Percentiles rank a stretch among this genome's conserved stretches.
Evolutionary conservation across 306 rosid genomes (phyloP).

Genomic region (Purshia tridentata): DNA sequence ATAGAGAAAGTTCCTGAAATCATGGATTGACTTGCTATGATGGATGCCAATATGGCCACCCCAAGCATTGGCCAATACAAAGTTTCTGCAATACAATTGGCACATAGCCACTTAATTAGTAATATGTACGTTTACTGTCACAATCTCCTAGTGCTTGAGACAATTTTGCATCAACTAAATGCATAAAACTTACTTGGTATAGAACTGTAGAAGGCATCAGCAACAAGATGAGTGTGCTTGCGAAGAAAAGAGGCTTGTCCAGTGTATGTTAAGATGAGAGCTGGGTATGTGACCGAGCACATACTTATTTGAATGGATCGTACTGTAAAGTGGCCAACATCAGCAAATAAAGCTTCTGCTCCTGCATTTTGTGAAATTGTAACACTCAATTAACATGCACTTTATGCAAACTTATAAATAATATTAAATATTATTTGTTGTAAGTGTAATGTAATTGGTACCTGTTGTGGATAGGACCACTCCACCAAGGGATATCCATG

Average conservation of each 20-base stretch:
- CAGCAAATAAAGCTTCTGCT: conserved; percentile 83
- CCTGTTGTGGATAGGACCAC: conserved; percentile 62
- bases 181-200: conserved; percentile 46
- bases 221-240: conserved; percentile 37
- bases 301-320: conserved; percentile 71
- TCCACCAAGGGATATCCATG: conserved; percentile 94
- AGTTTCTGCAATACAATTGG: conserved; percentile 26
- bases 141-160: no score
- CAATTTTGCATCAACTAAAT: no score
- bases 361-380: conserved; percentile 34
- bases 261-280: conserved; percentile 56
- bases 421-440: no score
- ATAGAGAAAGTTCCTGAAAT: conserved; percentile 78
- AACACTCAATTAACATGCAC: no score
- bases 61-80: conserved; percentile 75
- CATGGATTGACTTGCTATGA: conserved; percentile 84
- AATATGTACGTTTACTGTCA: no score
- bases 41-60: conserved; percentile 58
- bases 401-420: no score
- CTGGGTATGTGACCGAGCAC: conserved; percentile 70
- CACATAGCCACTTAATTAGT: not conserved
- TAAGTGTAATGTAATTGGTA: not conserved
- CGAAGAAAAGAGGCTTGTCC: conserved; percentile 88
- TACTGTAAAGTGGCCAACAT: conserved; percentile 82
- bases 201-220: conserved; percentile 53